Conservation (phyloP, 176 grass and related monocot genomes). For the Raddia guianensis region DNA sequence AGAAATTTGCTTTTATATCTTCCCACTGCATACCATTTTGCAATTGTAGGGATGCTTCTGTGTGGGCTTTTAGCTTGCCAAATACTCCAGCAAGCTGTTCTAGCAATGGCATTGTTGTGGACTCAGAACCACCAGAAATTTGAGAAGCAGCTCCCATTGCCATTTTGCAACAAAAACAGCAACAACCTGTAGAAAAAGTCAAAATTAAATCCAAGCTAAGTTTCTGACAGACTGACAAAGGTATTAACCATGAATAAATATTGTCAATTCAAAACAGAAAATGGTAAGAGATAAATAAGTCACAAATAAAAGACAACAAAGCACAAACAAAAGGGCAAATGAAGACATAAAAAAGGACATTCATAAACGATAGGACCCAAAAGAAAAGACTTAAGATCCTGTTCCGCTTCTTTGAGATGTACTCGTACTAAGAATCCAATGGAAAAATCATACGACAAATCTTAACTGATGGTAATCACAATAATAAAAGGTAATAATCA, state of each 20-base stretch:
- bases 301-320: not conserved
- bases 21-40: constrained; percentile 67
- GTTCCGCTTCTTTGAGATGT: not conserved
- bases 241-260: not conserved
- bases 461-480: not conserved
- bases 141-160: not conserved
- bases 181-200: no score
- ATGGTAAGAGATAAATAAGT: not conserved
- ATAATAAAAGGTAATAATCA: not conserved
- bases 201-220: not conserved
- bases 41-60: constrained; percentile 53
- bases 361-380: constrained; percentile 5
- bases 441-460: not conserved
- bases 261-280: constrained; percentile 4
- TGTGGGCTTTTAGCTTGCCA: constrained; percentile 69
- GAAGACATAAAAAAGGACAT: not conserved
- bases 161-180: no score
- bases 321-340: not conserved
- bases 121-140: constrained; percentile 44
- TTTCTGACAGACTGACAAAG: not conserved
- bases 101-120: constrained; percentile 46
- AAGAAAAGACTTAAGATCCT: not conserved
- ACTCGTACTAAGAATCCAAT: not conserved
- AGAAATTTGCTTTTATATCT: constrained; percentile 67
- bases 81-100: constrained; percentile 76